Conservation (phyloP, 345 rosid genomes). For the Eucalyptus paniculata region DNA sequence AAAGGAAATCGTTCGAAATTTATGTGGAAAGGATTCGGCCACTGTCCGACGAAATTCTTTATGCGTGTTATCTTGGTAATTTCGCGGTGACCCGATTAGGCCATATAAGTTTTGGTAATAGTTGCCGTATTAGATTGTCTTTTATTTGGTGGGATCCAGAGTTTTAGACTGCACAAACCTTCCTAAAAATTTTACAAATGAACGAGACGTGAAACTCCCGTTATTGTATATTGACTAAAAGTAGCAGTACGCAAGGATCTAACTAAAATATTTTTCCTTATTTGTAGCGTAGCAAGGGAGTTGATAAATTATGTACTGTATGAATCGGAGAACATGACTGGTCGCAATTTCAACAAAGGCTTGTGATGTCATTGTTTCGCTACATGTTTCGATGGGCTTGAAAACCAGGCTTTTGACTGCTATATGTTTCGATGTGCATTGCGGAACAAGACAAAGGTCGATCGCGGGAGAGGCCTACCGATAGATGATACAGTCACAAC, state of each 20-base stretch:
- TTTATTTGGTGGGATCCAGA: not conserved
- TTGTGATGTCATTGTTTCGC: not conserved
- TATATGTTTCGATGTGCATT: not conserved
- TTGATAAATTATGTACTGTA: constrained; percentile 76
- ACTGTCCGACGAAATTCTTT: not conserved
- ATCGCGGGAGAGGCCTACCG: not conserved
- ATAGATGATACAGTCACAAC: not conserved
- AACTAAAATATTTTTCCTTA: not conserved
- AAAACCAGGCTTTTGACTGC: not conserved
- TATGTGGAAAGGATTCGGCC: not conserved
- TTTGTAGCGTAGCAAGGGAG: constrained; percentile 81
- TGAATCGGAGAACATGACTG: constrained; percentile 64
- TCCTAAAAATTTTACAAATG: not conserved
- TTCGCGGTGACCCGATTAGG: not conserved
- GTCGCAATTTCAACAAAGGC: constrained; percentile 54
- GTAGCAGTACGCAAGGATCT: not conserved
- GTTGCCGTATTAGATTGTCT: not conserved
- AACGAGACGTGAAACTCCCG: not conserved
- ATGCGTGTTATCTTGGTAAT: not conserved
- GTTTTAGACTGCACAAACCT: not conserved
- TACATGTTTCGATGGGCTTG: not conserved
- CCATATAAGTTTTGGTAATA: not conserved
- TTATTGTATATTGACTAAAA: not conserved
- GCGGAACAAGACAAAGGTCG: not conserved
- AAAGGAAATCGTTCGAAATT: not conserved